A percentile compares a stretch with the other conserved stretches of the same genome.
Evolutionary conservation across 495 filamentous ascomycete genomes (phyloP).

Genomic region (Talaromyces nanjingensis): DNA sequence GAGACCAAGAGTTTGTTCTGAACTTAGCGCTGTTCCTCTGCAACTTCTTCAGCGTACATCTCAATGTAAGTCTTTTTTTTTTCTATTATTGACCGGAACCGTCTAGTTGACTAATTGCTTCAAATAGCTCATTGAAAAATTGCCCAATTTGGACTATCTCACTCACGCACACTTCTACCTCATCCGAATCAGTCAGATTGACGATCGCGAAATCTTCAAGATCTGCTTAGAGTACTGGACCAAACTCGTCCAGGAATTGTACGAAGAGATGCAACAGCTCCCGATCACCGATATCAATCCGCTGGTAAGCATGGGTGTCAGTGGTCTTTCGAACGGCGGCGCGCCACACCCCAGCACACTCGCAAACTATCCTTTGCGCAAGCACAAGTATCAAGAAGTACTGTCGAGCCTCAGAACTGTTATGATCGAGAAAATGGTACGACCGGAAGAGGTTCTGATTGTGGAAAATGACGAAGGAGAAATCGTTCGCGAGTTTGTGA

Average conservation of each 20-base stretch:
- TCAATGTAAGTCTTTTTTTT: conserved; percentile 55
- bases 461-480: conserved; percentile 99
- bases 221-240: conserved; percentile 99
- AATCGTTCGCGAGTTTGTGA: conserved; percentile 97
- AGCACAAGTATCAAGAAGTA: conserved; percentile 94
- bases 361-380: conserved; percentile 81
- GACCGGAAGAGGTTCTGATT: conserved; percentile 96
- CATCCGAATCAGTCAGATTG: conserved; percentile 95
- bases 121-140: conserved; percentile 82
- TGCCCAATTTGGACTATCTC: conserved; percentile 90
- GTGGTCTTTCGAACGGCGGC: conserved; percentile 65
- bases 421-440: conserved; percentile 99
- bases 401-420: conserved; percentile 89
- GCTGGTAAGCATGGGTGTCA: conserved; percentile 68
- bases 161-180: conserved; percentile 96
- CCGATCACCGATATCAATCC: conserved; percentile 89
- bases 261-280: conserved; percentile 95
- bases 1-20: conserved; percentile 96
- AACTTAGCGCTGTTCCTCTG: conserved; percentile 93
- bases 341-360: conserved; percentile 78
- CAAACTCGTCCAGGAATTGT: conserved; percentile 94
- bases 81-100: conserved; percentile 13
- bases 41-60: conserved; percentile 89
- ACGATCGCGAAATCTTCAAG: conserved; percentile 98
- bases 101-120: conserved; percentile 5